Evolutionary conservation across 768 basidiomycete genomes (phyloP), one percentile per base, ranked within the genome.

Genomic region (Boletus pseudopeckii): DNA sequence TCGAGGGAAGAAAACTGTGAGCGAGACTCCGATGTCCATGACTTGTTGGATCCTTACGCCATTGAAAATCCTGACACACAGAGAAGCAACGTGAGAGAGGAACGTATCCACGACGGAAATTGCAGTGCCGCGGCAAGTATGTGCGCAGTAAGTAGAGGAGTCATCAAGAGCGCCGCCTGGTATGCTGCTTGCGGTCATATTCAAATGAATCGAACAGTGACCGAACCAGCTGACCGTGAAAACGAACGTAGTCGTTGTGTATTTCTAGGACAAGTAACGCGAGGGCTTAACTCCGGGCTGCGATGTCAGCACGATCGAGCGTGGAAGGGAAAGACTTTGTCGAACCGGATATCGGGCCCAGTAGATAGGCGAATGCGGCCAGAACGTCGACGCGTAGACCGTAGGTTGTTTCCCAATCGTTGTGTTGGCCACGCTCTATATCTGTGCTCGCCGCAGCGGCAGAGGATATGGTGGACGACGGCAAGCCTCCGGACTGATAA

Each of bases 331-430:
- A 24, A 9, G 28, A 34, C 11, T 9, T 28, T 44, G 37, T 65
- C 82, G 51, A 59, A 90, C 89, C 90, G 49, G 86, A 83, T 20
- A 90, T 64, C 0, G 86, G 90, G 7, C 89, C 89, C 0, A 87
- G 68, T 0, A 88, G 34, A 66, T 90, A 90, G 5, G 83, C 78
- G 45, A 76, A 73, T 6, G 84, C 84, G 15, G 86, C 81, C 51
- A 86, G 71, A 22, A 86, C 46, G 66, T 91, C 86, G 13, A 90
- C 81, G 57, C 87, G 77, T 74, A 80, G 73, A 13, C 82, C 82
- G 60, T 80, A 80, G 26, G 82, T 74, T 14, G 86, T 88, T 74
- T 86, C 84, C 88, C 87, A 90, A 55, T 77, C 78, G 58, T 81
- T 86, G 30, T 70, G 72, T 37, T 71, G 69, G 13, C 67, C 67